phyloP scores from a whole-genome alignment of 345 rosid species.

The Camelina sativa region DNA sequence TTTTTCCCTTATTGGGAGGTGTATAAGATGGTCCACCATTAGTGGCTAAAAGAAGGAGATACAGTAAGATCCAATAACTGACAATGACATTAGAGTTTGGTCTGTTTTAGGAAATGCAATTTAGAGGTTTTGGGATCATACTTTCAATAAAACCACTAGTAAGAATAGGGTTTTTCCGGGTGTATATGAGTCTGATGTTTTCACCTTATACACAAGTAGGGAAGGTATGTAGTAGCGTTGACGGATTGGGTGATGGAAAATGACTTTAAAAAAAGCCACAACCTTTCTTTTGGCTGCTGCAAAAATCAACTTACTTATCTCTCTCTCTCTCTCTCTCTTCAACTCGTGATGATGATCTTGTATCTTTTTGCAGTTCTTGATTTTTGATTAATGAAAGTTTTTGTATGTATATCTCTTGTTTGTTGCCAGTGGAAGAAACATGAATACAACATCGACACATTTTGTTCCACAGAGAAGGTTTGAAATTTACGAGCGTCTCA shows the following conservation, averaged over 20 bases:
- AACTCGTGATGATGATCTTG: conserved; percentile 15
- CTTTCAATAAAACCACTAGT: conserved; percentile 29
- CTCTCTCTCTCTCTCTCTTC: conserved; percentile 13
- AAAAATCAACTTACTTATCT: conserved; percentile 30
- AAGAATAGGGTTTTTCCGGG: conserved; percentile 33
- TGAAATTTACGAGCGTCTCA: conserved; percentile 73
- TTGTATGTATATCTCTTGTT: conserved; percentile 9
- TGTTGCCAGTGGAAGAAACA: conserved; percentile 50
- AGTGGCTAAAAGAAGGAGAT: conserved; percentile 34
- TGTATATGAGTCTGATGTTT: conserved; percentile 33
- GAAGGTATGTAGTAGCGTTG: conserved; percentile 42
- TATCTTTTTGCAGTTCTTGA: conserved; percentile 10
- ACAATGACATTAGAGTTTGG: conserved; percentile 39
- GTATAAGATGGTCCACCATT: conserved; percentile 48
- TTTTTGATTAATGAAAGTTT: conserved; percentile 8
- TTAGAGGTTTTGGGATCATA: not conserved
- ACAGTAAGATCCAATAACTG: conserved; percentile 48
- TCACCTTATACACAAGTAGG: conserved; percentile 25
- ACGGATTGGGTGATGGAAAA: conserved; percentile 38
- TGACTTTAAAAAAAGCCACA: conserved; percentile 17
- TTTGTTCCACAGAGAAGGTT: conserved; percentile 72
- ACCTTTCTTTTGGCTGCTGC: conserved; percentile 11
- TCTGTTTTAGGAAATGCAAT: conserved; percentile 20
- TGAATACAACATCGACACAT: conserved; percentile 81
- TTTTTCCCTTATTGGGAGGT: conserved; percentile 30